These are phyloP conservation scores for sunflower (Helianthus annuus) DNA, from an alignment of 129 eudicot species.

Conservation along the genomic window DNA sequence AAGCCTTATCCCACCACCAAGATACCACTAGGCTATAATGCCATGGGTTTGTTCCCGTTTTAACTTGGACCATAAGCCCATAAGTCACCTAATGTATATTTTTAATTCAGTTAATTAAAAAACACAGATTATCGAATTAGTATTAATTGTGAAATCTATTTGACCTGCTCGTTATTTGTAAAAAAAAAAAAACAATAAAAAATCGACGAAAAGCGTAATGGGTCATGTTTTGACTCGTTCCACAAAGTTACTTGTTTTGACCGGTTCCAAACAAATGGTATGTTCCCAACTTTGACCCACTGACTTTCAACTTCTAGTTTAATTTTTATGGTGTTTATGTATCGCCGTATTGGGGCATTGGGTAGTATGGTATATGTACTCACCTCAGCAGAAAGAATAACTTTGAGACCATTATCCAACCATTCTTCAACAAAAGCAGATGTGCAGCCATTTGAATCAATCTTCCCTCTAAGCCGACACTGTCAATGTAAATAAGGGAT, in stretches of 20 bases:
- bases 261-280: neutral
- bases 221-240: neutral
- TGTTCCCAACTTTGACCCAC: neutral
- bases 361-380: constrained; percentile 11
- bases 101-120: neutral
- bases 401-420: constrained; percentile 70
- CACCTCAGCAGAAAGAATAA: constrained; percentile 87
- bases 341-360: neutral
- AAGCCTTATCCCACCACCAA: too few species aligned
- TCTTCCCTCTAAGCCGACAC: constrained; percentile 92
- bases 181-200: neutral
- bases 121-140: too few species aligned
- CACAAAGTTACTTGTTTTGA: neutral
- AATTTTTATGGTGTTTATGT: neutral
- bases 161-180: neutral
- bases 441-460: constrained; percentile 83
- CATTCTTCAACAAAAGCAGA: constrained; percentile 85
- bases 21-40: too few species aligned
- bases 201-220: neutral
- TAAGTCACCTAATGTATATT: neutral
- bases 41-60: neutral
- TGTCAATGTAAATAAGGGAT: constrained; percentile 24
- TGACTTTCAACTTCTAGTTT: neutral
- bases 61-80: neutral
- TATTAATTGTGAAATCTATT: neutral